Evolutionary conservation across 176 grass and related monocot genomes (phyloP), one percentile per base, ranked within the genome.

Genomic region (Lolium multiflorum): DNA sequence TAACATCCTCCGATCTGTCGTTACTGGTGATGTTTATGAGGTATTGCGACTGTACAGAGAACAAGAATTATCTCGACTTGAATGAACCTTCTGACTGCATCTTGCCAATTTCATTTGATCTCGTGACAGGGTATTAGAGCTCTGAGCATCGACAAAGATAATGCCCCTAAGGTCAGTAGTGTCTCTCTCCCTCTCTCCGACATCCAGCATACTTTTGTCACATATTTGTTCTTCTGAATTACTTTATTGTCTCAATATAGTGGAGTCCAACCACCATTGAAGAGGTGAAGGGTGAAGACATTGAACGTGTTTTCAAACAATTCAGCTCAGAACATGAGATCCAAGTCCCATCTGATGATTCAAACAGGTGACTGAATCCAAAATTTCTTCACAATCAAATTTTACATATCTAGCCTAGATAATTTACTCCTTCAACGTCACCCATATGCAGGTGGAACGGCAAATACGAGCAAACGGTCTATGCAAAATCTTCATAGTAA

Each of bases 81-180:
- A 62, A 12, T 66, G 17, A 74, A n/a, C 60, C 41, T 58, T 55
- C 8, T 71, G 64, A 16, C 56, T 41, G 37, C 55, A 79, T 55
- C 11, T 56, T 88, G 28, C 83, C 21, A 44, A 39, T 84, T 85
- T 78, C 24, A 26, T 14, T 79, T 75, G 83, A 37, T 79, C 77
- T 50, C 39, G 22, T 49, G 64, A 31, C 82, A 98, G 93, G 97
- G 97, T 48, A 98, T 98, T 87, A 83, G 97, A 94, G 97, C 97
- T 84, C 85, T 92, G 41, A 95, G 86, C 75, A 92, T 98, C 49
- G 97, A 98, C 35, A 98, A 98, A 81, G 97, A 96, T 76, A 98
- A 96, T 79, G 82, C 90, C 70, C 97, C 97, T 50, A 98, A 98
- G 93, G 96, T 98, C 54, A 66, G 11, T 41, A 17, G 6, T 43